Conservation (phyloP, 495 filamentous ascomycete genomes). For the Chaetomium fimeti region DNA sequence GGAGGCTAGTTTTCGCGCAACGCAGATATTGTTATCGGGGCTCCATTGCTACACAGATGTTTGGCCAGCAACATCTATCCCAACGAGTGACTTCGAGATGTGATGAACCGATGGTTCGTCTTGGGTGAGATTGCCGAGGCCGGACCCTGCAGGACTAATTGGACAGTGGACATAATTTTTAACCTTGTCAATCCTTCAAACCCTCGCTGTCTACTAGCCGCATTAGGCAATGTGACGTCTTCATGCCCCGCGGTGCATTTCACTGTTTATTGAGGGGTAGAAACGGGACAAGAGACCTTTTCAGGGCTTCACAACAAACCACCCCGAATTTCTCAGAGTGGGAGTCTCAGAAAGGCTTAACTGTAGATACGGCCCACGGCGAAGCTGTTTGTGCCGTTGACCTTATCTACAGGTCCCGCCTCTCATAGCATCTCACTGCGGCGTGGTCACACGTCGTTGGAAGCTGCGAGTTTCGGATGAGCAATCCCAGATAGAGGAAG, state of each 20-base stretch:
- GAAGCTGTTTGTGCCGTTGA: background rate
- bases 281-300: too few species aligned
- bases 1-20: background rate
- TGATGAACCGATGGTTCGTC: conserved; percentile 3
- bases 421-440: background rate
- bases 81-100: conserved; percentile 1
- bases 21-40: background rate
- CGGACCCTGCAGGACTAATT: background rate
- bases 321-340: too few species aligned
- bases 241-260: background rate
- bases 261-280: background rate
- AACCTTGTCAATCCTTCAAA: background rate
- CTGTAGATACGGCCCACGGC: too few species aligned
- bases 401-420: background rate
- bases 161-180: background rate
- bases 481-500: background rate
- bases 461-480: background rate
- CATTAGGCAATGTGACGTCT: conserved; percentile 1
- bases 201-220: background rate
- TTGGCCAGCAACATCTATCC: background rate
- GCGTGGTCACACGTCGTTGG: background rate
- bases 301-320: too few species aligned
- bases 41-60: conserved; percentile 6
- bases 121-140: conserved; percentile 14
- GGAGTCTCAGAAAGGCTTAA: too few species aligned